Evolutionary conservation across 1,139 yeast genomes (phyloP), one percentile per base, ranked within the genome.

Genomic region (Meyerozyma guilliermondii): DNA sequence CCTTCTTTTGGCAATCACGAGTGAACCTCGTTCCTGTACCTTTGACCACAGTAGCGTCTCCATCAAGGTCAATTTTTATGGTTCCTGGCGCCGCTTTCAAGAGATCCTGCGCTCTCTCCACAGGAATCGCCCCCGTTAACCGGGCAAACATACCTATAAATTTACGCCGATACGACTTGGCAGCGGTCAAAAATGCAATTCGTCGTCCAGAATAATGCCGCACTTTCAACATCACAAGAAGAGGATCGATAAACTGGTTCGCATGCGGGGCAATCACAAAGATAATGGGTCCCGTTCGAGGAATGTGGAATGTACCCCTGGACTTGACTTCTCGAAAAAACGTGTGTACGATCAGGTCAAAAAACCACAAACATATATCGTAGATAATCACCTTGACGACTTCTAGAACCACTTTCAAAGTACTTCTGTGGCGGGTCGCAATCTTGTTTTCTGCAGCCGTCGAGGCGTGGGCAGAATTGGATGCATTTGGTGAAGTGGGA

Each of bases 71-170:
- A 30, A 67, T 62, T 33, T 50, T 59, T 7, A 82, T 75, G 18
- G 63, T 67, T 3, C 87, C 85, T 2, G 57, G 54, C 5, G 69
- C 78, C 5, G 60, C 50, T 37, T 62, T 65, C 47, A 84, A 60
- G 42, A 80, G 62, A 57, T 84, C 92, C 59, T 83, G 91, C 2
- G 87, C 83, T 53, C 91, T 64, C 44, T 83, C 84, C 14, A 84
- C 91, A 0, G 89, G 88, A 35, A 83, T 83, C 2, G 87, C 79
- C 39, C 81, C 75, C 2, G 83, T 74, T 50, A 80, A 62, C 43
- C 68, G 64, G 8, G 88, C 80, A 45, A 80, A 65, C 2, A 73
- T 57, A 2, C 88, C 87, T 44, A 84, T 72, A 40, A 87, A 76
- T 43, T 69, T 69, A 26, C 81, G 74, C 42, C 77, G 70, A 64